Conservation (phyloP, 2,329 filamentous ascomycete genomes). For the Lasiodiplodia gonubiensis region DNA sequence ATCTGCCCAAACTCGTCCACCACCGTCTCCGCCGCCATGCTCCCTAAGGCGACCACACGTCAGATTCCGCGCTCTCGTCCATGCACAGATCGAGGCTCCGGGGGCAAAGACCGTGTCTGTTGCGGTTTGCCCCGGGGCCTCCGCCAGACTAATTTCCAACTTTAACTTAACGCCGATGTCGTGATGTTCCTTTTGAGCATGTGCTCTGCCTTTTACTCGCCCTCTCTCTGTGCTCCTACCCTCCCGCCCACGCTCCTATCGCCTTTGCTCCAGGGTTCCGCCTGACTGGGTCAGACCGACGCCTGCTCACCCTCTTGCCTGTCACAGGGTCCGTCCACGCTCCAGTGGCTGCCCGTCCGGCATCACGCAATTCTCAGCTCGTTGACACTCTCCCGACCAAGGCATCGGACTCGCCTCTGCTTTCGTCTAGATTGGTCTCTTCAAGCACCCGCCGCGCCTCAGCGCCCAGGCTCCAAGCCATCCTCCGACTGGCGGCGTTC, state of each 20-base stretch:
- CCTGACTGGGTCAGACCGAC: conserved; percentile 18
- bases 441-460: background rate
- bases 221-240: background rate
- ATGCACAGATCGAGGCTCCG: conserved; percentile 4
- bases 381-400: conserved; percentile 9
- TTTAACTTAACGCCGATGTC: conserved; percentile 25
- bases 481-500: conserved; percentile 14
- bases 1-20: background rate
- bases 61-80: conserved; percentile 7
- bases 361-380: conserved; percentile 25
- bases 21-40: conserved; percentile 17
- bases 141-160: conserved; percentile 23
- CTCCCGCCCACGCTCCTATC: background rate
- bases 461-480: conserved; percentile 20
- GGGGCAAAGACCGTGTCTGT: background rate
- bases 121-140: background rate
- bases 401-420: conserved; percentile 2
- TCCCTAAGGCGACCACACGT: conserved; percentile 23
- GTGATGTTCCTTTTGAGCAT: conserved; percentile 14
- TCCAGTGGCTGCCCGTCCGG: conserved; percentile 8
- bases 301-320: conserved; percentile 9
- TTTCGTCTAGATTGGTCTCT: conserved; percentile 18
- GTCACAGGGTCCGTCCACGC: conserved; percentile 3
- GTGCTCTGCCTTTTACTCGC: background rate
- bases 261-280: background rate